These are phyloP conservation scores for Fusarium robinianum DNA, from an alignment of 2,329 filamentous ascomycete genomes.

Conservation along the genomic window DNA sequence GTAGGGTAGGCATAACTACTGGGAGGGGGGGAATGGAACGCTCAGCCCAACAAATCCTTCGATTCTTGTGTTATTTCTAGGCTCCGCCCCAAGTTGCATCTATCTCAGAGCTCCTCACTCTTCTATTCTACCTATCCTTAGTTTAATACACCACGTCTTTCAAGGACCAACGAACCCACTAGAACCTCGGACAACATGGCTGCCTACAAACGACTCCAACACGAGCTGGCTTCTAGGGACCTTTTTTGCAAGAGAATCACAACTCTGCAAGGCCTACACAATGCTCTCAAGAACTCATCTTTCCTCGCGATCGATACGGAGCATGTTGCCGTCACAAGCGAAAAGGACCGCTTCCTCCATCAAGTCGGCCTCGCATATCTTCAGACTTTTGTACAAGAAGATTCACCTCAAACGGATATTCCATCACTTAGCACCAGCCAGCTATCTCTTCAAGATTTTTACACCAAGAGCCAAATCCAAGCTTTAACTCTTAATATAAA, in stretches of 20 bases:
- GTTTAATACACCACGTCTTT: background rate
- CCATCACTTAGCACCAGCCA: background rate
- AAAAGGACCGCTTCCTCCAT: constrained; percentile 18
- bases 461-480: constrained; percentile 1
- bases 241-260: constrained; percentile 21
- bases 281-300: constrained; percentile 4
- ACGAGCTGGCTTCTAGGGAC: constrained; percentile 13
- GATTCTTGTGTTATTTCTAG: no score
- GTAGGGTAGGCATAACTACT: no score
- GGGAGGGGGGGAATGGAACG: no score
- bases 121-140: no score
- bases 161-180: background rate
- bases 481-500: constrained; percentile 13
- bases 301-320: constrained; percentile 21
- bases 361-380: constrained; percentile 25
- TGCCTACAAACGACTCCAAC: constrained; percentile 37
- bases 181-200: constrained; percentile 44
- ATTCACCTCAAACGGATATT: background rate
- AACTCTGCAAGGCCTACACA: background rate
- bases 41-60: no score
- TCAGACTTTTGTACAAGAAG: background rate
- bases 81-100: no score
- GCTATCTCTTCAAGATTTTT: constrained; percentile 6
- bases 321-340: constrained; percentile 14
- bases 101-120: no score